Conservation (phyloP, 768 basidiomycete species). For the Amanita fuliginea region DNA sequence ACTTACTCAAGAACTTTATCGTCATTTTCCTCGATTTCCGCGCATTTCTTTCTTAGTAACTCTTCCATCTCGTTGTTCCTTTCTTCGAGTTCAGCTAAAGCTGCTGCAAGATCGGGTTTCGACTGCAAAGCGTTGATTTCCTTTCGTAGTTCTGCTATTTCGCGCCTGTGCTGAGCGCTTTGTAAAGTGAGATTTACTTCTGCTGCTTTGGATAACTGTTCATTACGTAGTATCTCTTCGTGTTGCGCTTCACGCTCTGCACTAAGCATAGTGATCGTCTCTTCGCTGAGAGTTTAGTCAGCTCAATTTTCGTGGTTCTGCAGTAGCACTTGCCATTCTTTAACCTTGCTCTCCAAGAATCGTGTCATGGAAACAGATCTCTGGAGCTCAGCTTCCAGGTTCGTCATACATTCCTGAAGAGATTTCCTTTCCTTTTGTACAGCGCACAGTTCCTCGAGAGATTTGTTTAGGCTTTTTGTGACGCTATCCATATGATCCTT, state of each 20-base stretch:
- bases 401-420: constrained; percentile 46
- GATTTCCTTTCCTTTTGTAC: constrained; percentile 38
- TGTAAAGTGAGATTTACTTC: constrained; percentile 60
- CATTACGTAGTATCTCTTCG: constrained; percentile 35
- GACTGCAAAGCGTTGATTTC: constrained; percentile 43
- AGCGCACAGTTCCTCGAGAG: constrained; percentile 21
- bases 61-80: constrained; percentile 70
- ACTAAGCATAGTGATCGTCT: constrained; percentile 25
- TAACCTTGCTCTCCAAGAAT: constrained; percentile 51
- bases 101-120: constrained; percentile 43
- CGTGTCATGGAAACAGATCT: constrained; percentile 48
- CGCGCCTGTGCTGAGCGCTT: constrained; percentile 55
- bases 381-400: constrained; percentile 55
- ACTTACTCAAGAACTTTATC: constrained; percentile 71
- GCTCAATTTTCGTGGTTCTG: neutral
- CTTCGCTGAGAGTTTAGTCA: constrained; percentile 29
- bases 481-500: constrained; percentile 23
- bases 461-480: constrained; percentile 29
- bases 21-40: constrained; percentile 78
- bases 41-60: constrained; percentile 53
- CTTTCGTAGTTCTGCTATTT: constrained; percentile 43
- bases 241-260: constrained; percentile 29
- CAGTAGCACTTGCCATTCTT: constrained; percentile 36
- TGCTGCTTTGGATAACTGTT: constrained; percentile 48
- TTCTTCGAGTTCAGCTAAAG: constrained; percentile 52